These are phyloP conservation scores for Euryodendron excelsum DNA, from an alignment of 148 eudicot species.

Conservation along the genomic window DNA sequence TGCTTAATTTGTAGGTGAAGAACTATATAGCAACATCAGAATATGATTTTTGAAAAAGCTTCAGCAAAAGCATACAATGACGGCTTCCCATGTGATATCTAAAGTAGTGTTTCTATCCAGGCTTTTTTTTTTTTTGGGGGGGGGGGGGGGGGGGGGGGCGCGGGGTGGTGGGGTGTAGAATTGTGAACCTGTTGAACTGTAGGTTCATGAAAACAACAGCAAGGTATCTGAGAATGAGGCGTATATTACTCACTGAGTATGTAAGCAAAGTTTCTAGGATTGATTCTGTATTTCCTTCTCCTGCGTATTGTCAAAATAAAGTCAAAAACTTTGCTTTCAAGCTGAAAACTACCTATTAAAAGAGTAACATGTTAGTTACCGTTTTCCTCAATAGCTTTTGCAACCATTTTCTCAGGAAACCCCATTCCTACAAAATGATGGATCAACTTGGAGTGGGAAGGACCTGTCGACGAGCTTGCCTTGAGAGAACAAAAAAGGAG, in stretches of 20 bases:
- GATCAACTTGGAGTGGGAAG: slow-evolving; percentile 43
- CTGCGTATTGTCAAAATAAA: slow-evolving; percentile 31
- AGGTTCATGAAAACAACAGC: neutral
- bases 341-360: slow-evolving; percentile 3
- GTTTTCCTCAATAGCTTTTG: slow-evolving; percentile 54
- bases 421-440: slow-evolving; percentile 57
- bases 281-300: slow-evolving; percentile 42
- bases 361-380: slow-evolving; percentile 28
- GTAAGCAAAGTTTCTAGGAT: slow-evolving; percentile 60
- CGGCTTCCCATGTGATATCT: neutral
- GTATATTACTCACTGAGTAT: slow-evolving; percentile 44
- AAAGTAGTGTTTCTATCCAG: neutral
- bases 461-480: slow-evolving; percentile 57
- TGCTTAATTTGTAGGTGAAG: neutral
- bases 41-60: neutral
- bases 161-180: neutral
- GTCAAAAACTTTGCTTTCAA: neutral
- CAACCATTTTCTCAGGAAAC: slow-evolving; percentile 50
- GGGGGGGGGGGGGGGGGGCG: neutral
- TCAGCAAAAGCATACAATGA: neutral
- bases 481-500: slow-evolving; percentile 14
- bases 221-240: neutral
- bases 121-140: neutral
- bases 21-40: neutral
- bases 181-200: neutral